Evolutionary conservation across 1,284 basidiomycete species (phyloP).

Genomic region (Cystobasidiaceae sp.): DNA sequence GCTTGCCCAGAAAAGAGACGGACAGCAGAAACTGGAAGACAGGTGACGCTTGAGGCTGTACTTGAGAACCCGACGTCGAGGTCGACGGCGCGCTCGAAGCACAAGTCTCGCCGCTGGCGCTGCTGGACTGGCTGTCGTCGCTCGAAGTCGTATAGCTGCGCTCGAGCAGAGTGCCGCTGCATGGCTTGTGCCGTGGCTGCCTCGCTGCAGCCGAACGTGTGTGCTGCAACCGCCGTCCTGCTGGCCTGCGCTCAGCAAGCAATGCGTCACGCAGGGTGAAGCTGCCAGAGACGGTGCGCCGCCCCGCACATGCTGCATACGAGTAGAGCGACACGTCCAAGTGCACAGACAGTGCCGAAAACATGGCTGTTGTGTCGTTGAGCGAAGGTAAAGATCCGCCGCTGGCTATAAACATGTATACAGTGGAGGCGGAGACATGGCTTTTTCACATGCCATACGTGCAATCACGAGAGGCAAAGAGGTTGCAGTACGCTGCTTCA

Average conservation of each 20-base stretch:
- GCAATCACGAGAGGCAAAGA: too few species aligned
- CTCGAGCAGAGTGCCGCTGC: too few species aligned
- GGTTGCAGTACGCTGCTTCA: too few species aligned
- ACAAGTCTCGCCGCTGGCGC: neutral
- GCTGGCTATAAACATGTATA: too few species aligned
- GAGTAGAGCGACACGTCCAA: slow-evolving; percentile 15
- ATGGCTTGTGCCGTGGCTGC: too few species aligned
- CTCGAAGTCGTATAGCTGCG: neutral
- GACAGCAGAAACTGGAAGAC: slow-evolving; percentile 19
- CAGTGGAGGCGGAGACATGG: too few species aligned
- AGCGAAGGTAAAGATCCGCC: too few species aligned
- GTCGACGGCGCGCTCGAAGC: neutral
- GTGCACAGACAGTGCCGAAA: neutral
- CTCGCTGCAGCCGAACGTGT: neutral
- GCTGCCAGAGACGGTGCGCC: neutral
- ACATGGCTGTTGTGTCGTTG: too few species aligned
- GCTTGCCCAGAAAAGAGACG: slow-evolving; percentile 22
- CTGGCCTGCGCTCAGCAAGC: neutral
- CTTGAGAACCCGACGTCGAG: neutral
- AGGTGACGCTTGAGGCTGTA: slow-evolving; percentile 2
- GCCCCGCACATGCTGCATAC: neutral
- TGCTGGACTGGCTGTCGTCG: slow-evolving; percentile 4
- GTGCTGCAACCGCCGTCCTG: neutral
- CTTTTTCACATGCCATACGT: too few species aligned
- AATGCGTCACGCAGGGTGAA: neutral